Conservation (phyloP, 768 basidiomycete genomes). For the Boletus vermiculosoides region DNA sequence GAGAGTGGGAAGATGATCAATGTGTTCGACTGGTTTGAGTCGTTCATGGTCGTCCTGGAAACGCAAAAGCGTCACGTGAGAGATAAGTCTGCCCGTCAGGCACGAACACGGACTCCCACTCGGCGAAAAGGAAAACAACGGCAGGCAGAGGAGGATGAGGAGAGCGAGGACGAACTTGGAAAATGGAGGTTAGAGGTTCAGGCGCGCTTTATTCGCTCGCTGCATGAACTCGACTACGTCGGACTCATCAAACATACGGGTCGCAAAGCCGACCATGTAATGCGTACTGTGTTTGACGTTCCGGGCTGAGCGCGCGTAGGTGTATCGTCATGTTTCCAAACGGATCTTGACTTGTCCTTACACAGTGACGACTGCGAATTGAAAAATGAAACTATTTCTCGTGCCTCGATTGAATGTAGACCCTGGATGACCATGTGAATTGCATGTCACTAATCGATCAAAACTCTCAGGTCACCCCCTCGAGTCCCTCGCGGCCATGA, state of each 20-base stretch:
- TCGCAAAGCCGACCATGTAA: conserved; percentile 73
- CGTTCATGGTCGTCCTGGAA: conserved; percentile 68
- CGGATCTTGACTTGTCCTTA: conserved; percentile 6
- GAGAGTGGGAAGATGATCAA: conserved; percentile 83
- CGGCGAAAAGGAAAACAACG: conserved; percentile 28
- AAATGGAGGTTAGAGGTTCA: conserved; percentile 66
- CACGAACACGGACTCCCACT: conserved; percentile 15
- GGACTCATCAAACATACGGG: conserved; percentile 81
- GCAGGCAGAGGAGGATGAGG: conserved; percentile 23
- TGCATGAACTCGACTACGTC: conserved; percentile 80
- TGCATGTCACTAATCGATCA: background rate
- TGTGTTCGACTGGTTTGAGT: conserved; percentile 85
- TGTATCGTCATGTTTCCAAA: conserved; percentile 7
- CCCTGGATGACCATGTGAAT: conserved; percentile 4
- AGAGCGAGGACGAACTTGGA: conserved; percentile 40
- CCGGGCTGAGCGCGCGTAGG: conserved; percentile 16
- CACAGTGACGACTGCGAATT: conserved; percentile 1
- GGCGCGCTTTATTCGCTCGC: conserved; percentile 72
- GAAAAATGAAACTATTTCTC: background rate
- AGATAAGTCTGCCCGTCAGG: background rate
- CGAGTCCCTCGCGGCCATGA: background rate
- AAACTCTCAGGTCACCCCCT: background rate
- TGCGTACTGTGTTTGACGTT: conserved; percentile 62
- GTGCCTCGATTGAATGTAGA: too few species aligned
- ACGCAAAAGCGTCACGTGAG: conserved; percentile 38